Conservation (phyloP, 768 basidiomycete species). For the Clavulina sp. region DNA sequence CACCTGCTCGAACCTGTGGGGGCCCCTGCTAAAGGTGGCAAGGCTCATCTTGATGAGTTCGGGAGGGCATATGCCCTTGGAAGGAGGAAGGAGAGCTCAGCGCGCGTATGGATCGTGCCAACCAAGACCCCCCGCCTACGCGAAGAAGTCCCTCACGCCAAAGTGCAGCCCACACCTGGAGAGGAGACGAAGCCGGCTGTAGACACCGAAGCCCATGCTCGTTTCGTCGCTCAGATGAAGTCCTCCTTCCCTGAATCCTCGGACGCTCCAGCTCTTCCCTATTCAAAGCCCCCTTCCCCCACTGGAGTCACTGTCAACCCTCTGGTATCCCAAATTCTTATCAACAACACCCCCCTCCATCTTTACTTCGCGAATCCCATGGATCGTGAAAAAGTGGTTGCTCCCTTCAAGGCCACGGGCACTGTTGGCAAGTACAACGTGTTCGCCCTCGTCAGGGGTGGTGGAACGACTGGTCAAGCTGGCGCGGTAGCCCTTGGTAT, state of each 20-base stretch:
- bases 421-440: constrained; percentile 71
- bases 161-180: neutral
- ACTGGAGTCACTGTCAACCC: constrained; percentile 28
- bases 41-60: constrained; percentile 47
- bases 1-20: constrained; percentile 15
- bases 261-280: constrained; percentile 8
- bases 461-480: constrained; percentile 86
- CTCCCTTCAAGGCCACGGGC: constrained; percentile 72
- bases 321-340: constrained; percentile 29
- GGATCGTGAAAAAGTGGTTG: constrained; percentile 66
- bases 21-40: too few relatives aligned
- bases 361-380: constrained; percentile 57
- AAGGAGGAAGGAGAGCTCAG: constrained; percentile 74
- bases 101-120: constrained; percentile 86
- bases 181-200: neutral
- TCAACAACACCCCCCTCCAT: constrained; percentile 70
- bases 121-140: constrained; percentile 19
- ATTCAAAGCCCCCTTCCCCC: constrained; percentile 18
- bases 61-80: constrained; percentile 82
- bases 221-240: neutral
- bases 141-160: too few relatives aligned
- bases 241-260: constrained; percentile 2
- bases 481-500: constrained; percentile 68
- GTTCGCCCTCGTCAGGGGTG: constrained; percentile 57
- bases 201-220: neutral